Percentiles rank a stretch among this genome's conserved stretches.
These are phyloP conservation scores for Aspergillus novoparasiticus DNA, from an alignment of 2,329 filamentous ascomycete species.

Conservation along the genomic window DNA sequence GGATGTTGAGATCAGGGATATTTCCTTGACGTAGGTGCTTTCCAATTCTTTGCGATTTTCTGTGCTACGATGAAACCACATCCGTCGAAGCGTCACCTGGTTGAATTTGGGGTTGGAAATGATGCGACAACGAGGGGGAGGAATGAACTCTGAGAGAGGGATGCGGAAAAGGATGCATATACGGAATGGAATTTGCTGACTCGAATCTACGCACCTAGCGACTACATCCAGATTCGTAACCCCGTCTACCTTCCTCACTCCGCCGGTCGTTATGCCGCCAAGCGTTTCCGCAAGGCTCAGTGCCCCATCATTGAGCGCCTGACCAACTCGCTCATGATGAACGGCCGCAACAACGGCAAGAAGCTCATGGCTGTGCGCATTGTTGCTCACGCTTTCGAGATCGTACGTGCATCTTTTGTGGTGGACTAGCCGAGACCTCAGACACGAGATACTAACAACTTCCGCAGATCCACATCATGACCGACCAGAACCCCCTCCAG, in stretches of 20 bases:
- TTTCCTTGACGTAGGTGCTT: conserved; percentile 92
- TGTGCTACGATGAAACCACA: conserved; percentile 17
- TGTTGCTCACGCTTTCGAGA: conserved; percentile 98
- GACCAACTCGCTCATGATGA: conserved; percentile 99
- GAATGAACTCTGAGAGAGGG: conserved; percentile 9
- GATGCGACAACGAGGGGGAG: conserved; percentile 11
- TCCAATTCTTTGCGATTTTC: conserved; percentile 31
- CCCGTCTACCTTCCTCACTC: conserved; percentile 99
- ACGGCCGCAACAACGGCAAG: conserved; percentile 99
- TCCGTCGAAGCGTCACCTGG: not conserved
- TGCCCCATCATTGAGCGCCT: conserved; percentile 99
- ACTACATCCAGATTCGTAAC: conserved; percentile 99
- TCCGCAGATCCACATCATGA: conserved; percentile 97
- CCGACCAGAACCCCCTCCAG: conserved; percentile 99
- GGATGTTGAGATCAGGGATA: conserved; percentile 99
- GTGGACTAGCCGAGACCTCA: not conserved
- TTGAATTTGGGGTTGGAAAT: conserved; percentile 13
- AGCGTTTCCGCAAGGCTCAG: conserved; percentile 99
- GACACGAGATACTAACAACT: conserved; percentile 9
- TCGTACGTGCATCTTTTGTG: conserved; percentile 68
- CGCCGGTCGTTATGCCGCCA: conserved; percentile 96
- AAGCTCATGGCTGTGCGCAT: conserved; percentile 99
- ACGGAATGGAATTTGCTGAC: conserved; percentile 33
- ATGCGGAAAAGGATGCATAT: conserved; percentile 11
- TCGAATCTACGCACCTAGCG: conserved; percentile 60